A percentile compares a stretch with the other conserved stretches of the same genome.
Conservation (phyloP, 257 asterid species). For the Plantago ovata region DNA sequence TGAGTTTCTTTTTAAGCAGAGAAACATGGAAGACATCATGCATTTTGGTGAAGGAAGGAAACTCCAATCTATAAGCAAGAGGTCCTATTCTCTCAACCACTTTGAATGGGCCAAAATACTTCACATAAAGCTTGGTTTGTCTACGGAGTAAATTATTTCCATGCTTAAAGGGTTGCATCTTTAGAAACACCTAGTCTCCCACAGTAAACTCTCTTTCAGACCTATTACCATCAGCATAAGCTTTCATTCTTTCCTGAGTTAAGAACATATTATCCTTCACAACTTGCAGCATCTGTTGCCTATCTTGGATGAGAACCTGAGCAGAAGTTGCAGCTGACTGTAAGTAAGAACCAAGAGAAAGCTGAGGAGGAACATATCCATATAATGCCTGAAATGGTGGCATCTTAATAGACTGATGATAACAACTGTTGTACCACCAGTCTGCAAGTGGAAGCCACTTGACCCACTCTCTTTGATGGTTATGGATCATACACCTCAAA, state of each 20-base stretch:
- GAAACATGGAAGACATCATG: not conserved
- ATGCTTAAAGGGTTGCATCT: no score
- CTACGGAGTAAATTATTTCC: not conserved
- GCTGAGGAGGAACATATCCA: not conserved
- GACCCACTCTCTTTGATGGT: not conserved
- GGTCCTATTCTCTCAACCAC: no score
- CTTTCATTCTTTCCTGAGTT: no score
- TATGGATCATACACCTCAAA: not conserved
- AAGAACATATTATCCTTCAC: no score
- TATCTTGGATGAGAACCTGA: not conserved
- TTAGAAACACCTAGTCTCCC: not conserved
- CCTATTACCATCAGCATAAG: not conserved
- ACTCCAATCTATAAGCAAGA: not conserved
- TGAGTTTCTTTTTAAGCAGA: not conserved
- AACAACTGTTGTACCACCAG: slow-evolving; percentile 7
- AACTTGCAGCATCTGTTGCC: no score
- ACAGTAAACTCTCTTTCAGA: not conserved
- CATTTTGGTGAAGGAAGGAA: not conserved
- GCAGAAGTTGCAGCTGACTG: not conserved
- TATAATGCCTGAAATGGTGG: slow-evolving; percentile 1
- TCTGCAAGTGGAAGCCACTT: not conserved
- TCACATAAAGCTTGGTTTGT: not conserved
- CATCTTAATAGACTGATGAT: not conserved
- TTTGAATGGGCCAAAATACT: not conserved
- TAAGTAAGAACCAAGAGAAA: not conserved